Conservation (phyloP, 2,329 filamentous ascomycete genomes). For the Ceratocystis alfenasii region DNA sequence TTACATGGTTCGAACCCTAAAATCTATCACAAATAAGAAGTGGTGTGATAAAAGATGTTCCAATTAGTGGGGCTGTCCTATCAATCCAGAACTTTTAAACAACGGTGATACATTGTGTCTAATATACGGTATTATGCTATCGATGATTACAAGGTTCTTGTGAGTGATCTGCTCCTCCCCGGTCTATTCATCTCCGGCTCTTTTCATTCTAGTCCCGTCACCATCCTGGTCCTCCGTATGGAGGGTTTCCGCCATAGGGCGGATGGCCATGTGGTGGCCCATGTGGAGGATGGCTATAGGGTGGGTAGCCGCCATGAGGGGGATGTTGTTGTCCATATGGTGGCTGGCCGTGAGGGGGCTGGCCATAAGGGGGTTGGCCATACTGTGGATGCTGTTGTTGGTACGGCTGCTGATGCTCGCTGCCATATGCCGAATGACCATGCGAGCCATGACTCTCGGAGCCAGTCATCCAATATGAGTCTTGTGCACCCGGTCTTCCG, state of each 20-base stretch:
- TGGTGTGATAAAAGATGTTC: background rate
- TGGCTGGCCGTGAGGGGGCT: slow-evolving; percentile 3
- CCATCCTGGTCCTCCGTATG: slow-evolving; percentile 10
- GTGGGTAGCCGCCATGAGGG: slow-evolving; percentile 1
- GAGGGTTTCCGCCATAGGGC: background rate
- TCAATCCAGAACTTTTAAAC: background rate
- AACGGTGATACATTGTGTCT: background rate
- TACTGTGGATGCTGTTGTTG: slow-evolving; percentile 9
- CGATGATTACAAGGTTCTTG: background rate
- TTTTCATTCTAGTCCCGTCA: background rate
- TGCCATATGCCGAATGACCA: background rate
- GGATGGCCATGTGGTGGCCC: slow-evolving; percentile 9
- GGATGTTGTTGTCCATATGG: slow-evolving; percentile 12
- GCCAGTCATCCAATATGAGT: slow-evolving; percentile 19
- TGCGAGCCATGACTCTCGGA: background rate
- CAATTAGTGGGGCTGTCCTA: background rate
- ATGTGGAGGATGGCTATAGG: background rate
- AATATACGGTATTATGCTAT: background rate
- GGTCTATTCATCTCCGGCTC: background rate
- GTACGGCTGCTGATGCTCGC: background rate
- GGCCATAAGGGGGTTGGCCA: background rate
- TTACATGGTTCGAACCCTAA: background rate
- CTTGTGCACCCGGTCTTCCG: slow-evolving; percentile 8
- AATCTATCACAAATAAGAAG: background rate
- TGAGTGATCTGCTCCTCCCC: background rate